These are phyloP conservation scores for Fusarium euwallaceae DNA, from an alignment of 2,329 filamentous ascomycete species.

Conservation along the genomic window DNA sequence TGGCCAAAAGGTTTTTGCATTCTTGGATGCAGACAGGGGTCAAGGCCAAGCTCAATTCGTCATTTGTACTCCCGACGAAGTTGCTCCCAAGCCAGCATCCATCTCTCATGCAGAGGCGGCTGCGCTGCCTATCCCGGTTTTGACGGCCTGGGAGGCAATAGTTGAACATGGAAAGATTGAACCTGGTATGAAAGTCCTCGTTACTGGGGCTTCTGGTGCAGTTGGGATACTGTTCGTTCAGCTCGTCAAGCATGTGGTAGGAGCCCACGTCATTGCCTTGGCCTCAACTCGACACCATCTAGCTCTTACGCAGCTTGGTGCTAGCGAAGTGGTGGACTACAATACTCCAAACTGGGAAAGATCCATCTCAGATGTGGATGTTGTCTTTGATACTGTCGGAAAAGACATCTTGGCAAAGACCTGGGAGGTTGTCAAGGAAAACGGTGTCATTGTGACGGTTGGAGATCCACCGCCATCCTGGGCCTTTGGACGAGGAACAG, in stretches of 20 bases:
- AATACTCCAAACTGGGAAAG: constrained; percentile 38
- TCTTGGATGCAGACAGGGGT: background rate
- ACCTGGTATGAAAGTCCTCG: background rate
- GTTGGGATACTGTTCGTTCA: constrained; percentile 47
- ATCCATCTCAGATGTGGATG: fast-evolving
- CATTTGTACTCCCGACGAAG: background rate
- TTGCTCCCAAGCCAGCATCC: constrained; percentile 1
- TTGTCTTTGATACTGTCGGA: constrained; percentile 26
- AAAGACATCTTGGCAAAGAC: constrained; percentile 38
- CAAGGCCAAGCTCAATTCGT: constrained; percentile 20
- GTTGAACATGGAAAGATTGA: background rate
- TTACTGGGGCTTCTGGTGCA: constrained; percentile 19
- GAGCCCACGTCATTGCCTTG: constrained; percentile 46
- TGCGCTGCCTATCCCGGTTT: constrained; percentile 7
- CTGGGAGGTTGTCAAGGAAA: constrained; percentile 48
- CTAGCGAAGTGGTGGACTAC: constrained; percentile 47
- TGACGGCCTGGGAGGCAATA: constrained; percentile 29
- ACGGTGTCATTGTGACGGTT: constrained; percentile 52
- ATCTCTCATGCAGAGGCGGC: constrained; percentile 16
- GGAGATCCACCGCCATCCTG: constrained; percentile 51
- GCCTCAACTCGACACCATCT: constrained; percentile 41
- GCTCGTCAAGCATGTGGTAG: constrained; percentile 38
- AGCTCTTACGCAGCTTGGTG: constrained; percentile 39
- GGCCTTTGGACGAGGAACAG: constrained; percentile 44
- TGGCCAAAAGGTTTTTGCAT: background rate